Conservation (phyloP, 495 filamentous ascomycete genomes). For the Aspergillus ostianus region DNA sequence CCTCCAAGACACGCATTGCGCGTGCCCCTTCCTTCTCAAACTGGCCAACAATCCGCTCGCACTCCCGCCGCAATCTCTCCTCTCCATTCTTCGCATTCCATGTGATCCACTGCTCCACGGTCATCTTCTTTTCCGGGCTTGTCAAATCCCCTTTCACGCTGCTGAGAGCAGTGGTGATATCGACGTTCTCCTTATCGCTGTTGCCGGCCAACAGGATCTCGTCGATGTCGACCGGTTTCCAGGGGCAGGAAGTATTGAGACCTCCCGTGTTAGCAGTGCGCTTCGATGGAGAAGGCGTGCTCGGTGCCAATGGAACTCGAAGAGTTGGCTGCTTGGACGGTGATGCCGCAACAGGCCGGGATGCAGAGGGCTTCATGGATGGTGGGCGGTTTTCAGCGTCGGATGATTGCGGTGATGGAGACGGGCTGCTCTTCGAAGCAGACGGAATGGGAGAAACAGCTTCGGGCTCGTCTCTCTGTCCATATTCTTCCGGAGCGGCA, state of each 20-base stretch:
- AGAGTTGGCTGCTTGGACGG: constrained; percentile 39
- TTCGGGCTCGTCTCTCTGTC: constrained; percentile 15
- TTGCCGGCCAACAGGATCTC: constrained; percentile 47
- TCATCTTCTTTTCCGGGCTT: constrained; percentile 82
- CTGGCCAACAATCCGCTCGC: constrained; percentile 71
- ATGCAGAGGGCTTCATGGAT: constrained; percentile 53
- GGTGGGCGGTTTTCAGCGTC: constrained; percentile 78
- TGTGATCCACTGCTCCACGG: constrained; percentile 87
- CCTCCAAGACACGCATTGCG: constrained; percentile 75
- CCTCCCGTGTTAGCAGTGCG: constrained; percentile 54
- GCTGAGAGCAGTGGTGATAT: constrained; percentile 39
- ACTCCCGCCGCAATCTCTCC: constrained; percentile 71
- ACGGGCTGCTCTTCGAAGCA: constrained; percentile 43
- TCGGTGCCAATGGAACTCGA: constrained; percentile 48
- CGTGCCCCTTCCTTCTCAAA: constrained; percentile 81
- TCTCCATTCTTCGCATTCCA: constrained; percentile 78
- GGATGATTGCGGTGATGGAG: constrained; percentile 71
- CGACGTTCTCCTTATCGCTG: constrained; percentile 58
- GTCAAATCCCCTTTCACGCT: constrained; percentile 59
- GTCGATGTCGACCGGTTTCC: constrained; percentile 71
- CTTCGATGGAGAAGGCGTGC: constrained; percentile 70
- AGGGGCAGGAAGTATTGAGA: constrained; percentile 61
- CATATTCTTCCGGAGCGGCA: constrained; percentile 10
- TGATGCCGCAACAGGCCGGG: constrained; percentile 31
- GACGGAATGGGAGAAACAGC: constrained; percentile 35